Evolutionary conservation across 106 monocot genomes (phyloP), one percentile per base, ranked within the genome.

Genomic region (Posidonia australis): DNA sequence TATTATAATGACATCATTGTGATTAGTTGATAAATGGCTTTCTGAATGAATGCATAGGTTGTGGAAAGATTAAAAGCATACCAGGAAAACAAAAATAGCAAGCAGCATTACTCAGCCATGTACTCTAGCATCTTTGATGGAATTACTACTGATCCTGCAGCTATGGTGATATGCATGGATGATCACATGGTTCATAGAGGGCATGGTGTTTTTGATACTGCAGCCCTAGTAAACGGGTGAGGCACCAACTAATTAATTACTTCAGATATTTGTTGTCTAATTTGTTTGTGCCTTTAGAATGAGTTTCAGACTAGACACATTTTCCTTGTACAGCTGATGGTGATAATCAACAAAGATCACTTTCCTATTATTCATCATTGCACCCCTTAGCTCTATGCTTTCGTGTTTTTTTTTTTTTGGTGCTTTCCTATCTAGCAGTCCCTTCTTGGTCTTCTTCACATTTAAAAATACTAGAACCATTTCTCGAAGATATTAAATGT

Each of bases 101-200:
- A 65, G 23, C 79, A 84, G 53, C 47, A 51, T n/a, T 86, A 86
- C 71, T 58, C 51, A 62, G 93, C 93, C 62, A 94, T 94, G 93
- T 86, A 89, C 67, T 94, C 89, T 14, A 94, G 86, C 68, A 69
- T 94, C 31, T 70, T 84, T 67, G 89, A 84, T 41, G 93, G 93
- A 66, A 80, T 94, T 36, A 94, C 89, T 20, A 84, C 84, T 64
- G 81, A 89, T 72, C 86, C 79, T 62, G 83, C 77, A 3, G 75
- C 81, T 18, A 94, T 94, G 93, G 79, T 89, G 57, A 84, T 89
- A 62, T 88, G 77, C 44, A 81, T 86, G 51, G 89, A 94, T 74
- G 93, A 94, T 73, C 93, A 94, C 80, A 94, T 94, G 86, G 86
- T 93, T 29, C 93, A 93, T 51, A 66, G 93, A 84, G 93, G 93